phyloP scores from a whole-genome alignment of 495 filamentous ascomycete species.

The Aspergillus coremiiformis region DNA sequence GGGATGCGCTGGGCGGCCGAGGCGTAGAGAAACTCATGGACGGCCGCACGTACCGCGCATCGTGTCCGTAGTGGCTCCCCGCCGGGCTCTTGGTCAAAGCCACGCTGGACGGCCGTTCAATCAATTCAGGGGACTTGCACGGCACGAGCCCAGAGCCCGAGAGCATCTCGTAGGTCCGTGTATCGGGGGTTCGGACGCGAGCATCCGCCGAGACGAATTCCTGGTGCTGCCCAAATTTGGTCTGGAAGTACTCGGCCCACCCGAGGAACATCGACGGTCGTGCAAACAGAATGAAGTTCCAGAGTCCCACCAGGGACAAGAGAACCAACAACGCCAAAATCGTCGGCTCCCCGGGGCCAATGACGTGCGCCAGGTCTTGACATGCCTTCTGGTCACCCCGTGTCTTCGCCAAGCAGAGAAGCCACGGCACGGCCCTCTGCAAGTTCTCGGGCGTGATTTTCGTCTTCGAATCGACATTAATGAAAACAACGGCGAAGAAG shows the following conservation, averaged over 20 bases:
- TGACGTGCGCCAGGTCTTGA: conserved; percentile 40
- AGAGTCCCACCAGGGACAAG: conserved; percentile 76
- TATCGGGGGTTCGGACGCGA: conserved; percentile 52
- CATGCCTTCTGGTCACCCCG: conserved; percentile 60
- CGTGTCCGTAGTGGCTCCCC: conserved; percentile 37
- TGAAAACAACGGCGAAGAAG: conserved; percentile 85
- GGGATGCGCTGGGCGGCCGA: conserved; percentile 38
- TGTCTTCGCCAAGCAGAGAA: conserved; percentile 57
- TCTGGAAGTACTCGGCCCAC: conserved; percentile 63
- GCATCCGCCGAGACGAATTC: conserved; percentile 91
- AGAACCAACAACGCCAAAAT: conserved; percentile 75
- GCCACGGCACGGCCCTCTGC: conserved; percentile 54
- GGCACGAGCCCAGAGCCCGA: conserved; percentile 28
- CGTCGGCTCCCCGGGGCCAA: conserved; percentile 61
- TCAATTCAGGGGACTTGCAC: conserved; percentile 39
- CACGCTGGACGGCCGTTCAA: conserved; percentile 37
- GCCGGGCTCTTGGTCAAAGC: conserved; percentile 27
- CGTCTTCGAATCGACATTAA: conserved; percentile 69
- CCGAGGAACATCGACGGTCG: conserved; percentile 75
- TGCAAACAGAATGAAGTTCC: conserved; percentile 72
- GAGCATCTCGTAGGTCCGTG: conserved; percentile 80
- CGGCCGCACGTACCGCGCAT: conserved; percentile 49
- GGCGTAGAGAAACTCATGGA: conserved; percentile 55
- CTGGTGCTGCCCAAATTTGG: conserved; percentile 34
- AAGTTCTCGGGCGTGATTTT: conserved; percentile 47